Evolutionary conservation across 106 monocot genomes (phyloP), one percentile per base, ranked within the genome.

Genomic region (Gastrodia elata): DNA sequence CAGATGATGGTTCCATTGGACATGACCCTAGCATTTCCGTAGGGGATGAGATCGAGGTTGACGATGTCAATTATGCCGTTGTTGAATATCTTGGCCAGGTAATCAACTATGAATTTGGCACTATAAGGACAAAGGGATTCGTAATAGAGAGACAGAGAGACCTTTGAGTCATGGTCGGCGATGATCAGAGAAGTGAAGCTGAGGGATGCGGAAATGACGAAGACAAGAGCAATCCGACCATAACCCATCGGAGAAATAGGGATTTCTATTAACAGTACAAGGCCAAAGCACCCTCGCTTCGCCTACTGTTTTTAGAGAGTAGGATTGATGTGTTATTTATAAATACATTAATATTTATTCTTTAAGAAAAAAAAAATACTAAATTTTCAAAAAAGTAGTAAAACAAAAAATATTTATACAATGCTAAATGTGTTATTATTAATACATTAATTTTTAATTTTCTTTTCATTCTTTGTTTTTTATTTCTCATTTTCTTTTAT

Each of bases 81-180:
- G 42, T 74, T 27, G 76, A 97, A 97, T 70, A 97, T 77, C 71
- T 82, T 84, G 27, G 87, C 70, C 58, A 97, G 90, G 77, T 83
- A 64, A 52, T 84, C 87, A 49, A 97, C 92, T 34, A 90, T 88
- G 83, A 92, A 97, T 5, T 75, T 79, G 81, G 92, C 76, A 74
- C 84, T 86, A 74, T 86, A 97, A 22, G 96, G 92, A 80, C 96
- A 97, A 3, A 97, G 83, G 22, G 92, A 73, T 80, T 97, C 92
- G 86, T 97, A 97, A 56, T 90, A 97, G 1, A 97, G 77, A n/a
- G 75, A 82, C 59, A 97, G 76, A 16, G 74, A 65, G 68, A 97
- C 92, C 80, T 86, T 97, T 22, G 57, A 36, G 0, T 57, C 68
- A 5, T 67, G 44, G 3, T 64, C 64, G 32, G 61, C 44, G 15